Conservation (phyloP, 768 basidiomycete genomes). For the Macrolepiota dolichaula region DNA sequence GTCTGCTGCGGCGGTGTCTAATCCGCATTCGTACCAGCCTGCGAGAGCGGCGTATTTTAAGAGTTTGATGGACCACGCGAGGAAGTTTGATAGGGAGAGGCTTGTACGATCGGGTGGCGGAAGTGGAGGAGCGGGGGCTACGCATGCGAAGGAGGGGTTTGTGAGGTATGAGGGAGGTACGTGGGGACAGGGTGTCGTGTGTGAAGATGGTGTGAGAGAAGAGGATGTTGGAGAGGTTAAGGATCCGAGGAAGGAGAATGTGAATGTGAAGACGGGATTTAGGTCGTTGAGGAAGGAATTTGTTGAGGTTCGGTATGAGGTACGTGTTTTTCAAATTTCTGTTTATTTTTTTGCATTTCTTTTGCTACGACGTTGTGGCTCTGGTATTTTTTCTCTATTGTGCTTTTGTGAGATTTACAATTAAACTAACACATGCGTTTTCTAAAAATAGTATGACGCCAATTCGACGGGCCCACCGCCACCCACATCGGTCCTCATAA, state of each 20-base stretch:
- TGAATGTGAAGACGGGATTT: slow-evolving; percentile 18
- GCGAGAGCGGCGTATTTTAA: slow-evolving; percentile 28
- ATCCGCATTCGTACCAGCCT: slow-evolving; percentile 14
- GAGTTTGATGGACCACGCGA: slow-evolving; percentile 36
- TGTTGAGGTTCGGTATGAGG: slow-evolving; percentile 52
- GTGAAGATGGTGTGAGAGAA: slow-evolving; percentile 24
- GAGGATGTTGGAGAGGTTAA: slow-evolving; percentile 32
- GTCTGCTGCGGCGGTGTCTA: slow-evolving; percentile 20
- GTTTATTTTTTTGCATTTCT: background rate
- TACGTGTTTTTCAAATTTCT: slow-evolving; percentile 20
- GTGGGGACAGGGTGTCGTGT: slow-evolving; percentile 29
- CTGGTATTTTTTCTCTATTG: background rate
- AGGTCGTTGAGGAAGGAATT: slow-evolving; percentile 32
- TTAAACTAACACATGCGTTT: background rate
- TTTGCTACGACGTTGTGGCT: too few relatives aligned
- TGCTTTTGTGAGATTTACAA: background rate
- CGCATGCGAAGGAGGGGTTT: slow-evolving; percentile 55
- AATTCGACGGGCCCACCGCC: slow-evolving; percentile 73
- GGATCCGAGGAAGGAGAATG: slow-evolving; percentile 56
- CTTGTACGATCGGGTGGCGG: slow-evolving; percentile 16
- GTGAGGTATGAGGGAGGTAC: slow-evolving; percentile 54
- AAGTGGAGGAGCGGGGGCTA: slow-evolving; percentile 17
- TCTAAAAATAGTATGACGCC: slow-evolving; percentile 59
- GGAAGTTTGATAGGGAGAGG: slow-evolving; percentile 23
- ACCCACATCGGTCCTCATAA: slow-evolving; percentile 68